Evolutionary conservation across 2,329 filamentous ascomycete species (phyloP).

Genomic region (Exophiala viscosa): DNA sequence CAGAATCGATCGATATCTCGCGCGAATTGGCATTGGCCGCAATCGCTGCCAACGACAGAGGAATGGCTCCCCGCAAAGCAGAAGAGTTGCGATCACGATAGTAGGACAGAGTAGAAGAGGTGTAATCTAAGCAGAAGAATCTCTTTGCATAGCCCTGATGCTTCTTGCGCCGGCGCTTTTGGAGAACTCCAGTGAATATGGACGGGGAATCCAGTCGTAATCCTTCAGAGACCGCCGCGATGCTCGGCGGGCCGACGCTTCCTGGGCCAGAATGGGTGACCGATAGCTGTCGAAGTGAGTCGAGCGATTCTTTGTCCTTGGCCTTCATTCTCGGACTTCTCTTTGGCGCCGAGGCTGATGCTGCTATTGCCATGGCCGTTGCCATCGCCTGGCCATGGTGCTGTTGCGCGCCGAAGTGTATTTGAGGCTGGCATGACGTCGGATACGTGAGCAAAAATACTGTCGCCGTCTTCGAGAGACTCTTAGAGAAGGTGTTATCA

Average conservation of each 20-base stretch:
- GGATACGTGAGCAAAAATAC: constrained; percentile 94
- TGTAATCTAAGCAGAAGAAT: constrained; percentile 95
- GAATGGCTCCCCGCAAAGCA: constrained; percentile 85
- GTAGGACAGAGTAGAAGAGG: constrained; percentile 90
- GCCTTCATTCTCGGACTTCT: constrained; percentile 41
- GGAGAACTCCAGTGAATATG: constrained; percentile 78
- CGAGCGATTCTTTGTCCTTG: constrained; percentile 47
- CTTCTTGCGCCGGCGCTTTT: constrained; percentile 88
- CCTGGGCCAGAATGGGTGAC: constrained; percentile 14
- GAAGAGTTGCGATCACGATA: constrained; percentile 94
- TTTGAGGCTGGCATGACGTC: constrained; percentile 56
- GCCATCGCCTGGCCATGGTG: constrained; percentile 54
- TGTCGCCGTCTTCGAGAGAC: constrained; percentile 87
- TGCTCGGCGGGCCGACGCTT: not conserved
- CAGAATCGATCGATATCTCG: constrained; percentile 95
- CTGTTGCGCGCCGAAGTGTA: constrained; percentile 43
- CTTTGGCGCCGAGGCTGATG: constrained; percentile 11
- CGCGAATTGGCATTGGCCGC: constrained; percentile 81
- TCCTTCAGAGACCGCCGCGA: constrained; percentile 11
- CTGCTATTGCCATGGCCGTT: constrained; percentile 35
- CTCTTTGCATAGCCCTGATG: constrained; percentile 89
- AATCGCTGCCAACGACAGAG: constrained; percentile 83
- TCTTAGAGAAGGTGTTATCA: constrained; percentile 98
- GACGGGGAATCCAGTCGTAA: constrained; percentile 35
- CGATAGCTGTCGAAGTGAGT: constrained; percentile 44